Evolutionary conservation across 2,329 filamentous ascomycete species (phyloP), one percentile per base, ranked within the genome.

Genomic region (Aspergillus sp.): DNA sequence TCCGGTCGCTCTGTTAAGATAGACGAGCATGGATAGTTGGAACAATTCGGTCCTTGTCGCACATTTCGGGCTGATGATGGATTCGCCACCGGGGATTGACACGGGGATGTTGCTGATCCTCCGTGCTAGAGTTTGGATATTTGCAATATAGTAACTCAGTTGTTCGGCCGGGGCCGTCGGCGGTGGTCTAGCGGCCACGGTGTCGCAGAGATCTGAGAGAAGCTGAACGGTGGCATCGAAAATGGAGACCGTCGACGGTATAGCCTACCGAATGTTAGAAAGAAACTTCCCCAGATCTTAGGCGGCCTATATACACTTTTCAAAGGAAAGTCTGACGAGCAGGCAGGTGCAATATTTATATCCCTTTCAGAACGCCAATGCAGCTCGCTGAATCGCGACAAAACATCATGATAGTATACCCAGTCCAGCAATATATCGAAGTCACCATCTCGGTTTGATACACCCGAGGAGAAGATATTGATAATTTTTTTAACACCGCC

Each of bases 361-460:
- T 42, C 36, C 5, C 7, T 39, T 18, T 36, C 11, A 10, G 32
- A 39, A 6, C 29, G 54, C 56, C 60, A 59, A 42, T 62, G 55
- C 16, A 59, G 24, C n/a, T 36, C 12, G 31, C 57, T 57, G n/a
- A 62, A 56, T n/a, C 54, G 52, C 26, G 51, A 51, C 5, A 62
- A 6, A 2, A 56, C 24, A 24, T 62, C 60, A 9, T 62, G 60
- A 18, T 60, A 62, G 49, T 57, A 47, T 22, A 62, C 57, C 57
- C 60, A 62, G 49, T 62, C 52, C 2, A 59, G 14, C 32, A 62
- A 24, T 11, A 32, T 32, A 39, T 14, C 47, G 42, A 58, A 56
- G 24, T 47, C 56, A 9, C 29, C 3, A 42, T 56, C 45, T 3
- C 29, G 32, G 4, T 39, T 20, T 3, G n/a, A 42, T 5, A 18